Percentiles rank a stretch among this genome's conserved stretches.
Evolutionary conservation across 345 rosid species (phyloP).

Genomic region (Isatis tinctoria): DNA sequence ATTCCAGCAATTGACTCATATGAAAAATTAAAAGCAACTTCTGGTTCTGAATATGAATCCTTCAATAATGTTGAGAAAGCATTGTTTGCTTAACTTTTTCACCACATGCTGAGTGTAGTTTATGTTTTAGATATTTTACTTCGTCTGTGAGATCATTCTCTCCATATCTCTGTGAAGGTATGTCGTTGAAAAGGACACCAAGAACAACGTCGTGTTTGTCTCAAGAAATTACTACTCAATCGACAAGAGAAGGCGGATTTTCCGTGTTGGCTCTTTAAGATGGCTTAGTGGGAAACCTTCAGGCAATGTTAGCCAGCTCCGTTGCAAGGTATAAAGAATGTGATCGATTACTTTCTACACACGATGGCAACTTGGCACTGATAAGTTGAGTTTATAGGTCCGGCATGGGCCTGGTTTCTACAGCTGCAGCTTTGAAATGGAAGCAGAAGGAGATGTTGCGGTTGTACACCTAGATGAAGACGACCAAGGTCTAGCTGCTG

Average conservation of each 20-base stretch:
- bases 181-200: constrained; percentile 89
- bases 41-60: background rate
- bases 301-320: constrained; percentile 40
- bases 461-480: no score
- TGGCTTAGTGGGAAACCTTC: constrained; percentile 65
- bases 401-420: constrained; percentile 92
- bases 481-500: no score
- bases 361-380: background rate
- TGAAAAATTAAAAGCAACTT: background rate
- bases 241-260: no score
- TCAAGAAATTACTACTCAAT: no score
- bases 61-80: background rate
- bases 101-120: background rate
- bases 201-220: no score
- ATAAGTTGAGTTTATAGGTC: constrained; percentile 46
- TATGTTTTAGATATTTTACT: no score
- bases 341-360: background rate
- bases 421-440: constrained; percentile 49
- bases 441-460: no score
- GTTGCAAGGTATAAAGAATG: constrained; percentile 60
- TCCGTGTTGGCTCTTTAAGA: no score
- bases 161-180: constrained; percentile 42
- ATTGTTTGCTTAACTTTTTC: background rate
- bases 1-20: background rate
- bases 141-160: background rate